These are phyloP conservation scores for Paraconiothyrium brasiliense DNA, from an alignment of 2,329 filamentous ascomycete species.

Conservation along the genomic window DNA sequence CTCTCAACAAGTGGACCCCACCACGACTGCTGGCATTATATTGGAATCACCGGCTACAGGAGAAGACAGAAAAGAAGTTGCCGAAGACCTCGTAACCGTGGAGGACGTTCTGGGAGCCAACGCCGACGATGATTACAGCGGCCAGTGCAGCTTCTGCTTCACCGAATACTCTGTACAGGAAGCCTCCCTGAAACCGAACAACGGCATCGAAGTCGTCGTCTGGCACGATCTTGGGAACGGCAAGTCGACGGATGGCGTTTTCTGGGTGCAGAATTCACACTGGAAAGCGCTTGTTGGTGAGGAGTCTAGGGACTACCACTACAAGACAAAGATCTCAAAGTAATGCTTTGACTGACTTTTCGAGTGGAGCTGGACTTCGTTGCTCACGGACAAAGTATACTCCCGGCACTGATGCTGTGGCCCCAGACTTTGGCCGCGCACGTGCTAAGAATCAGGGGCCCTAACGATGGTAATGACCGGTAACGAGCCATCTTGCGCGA, in stretches of 20 bases:
- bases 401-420: too few species aligned
- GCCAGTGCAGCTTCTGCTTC: slow-evolving; percentile 7
- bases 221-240: slow-evolving; percentile 10
- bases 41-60: neutral
- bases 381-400: too few species aligned
- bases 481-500: neutral
- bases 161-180: slow-evolving; percentile 2
- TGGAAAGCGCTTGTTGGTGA: neutral
- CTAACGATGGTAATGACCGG: too few species aligned
- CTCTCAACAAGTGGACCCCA: neutral
- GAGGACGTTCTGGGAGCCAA: neutral
- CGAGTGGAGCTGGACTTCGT: too few species aligned
- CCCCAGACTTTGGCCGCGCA: too few species aligned
- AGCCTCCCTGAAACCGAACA: neutral
- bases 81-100: neutral
- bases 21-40: neutral
- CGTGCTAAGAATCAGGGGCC: too few species aligned
- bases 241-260: neutral
- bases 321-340: too few species aligned
- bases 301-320: too few species aligned
- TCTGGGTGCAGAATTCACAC: neutral
- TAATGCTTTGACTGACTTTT: too few species aligned
- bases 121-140: neutral
- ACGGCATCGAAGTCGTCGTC: neutral
- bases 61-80: neutral